phyloP scores from a whole-genome alignment of 306 rosid species.

The Dryas drummondii region DNA sequence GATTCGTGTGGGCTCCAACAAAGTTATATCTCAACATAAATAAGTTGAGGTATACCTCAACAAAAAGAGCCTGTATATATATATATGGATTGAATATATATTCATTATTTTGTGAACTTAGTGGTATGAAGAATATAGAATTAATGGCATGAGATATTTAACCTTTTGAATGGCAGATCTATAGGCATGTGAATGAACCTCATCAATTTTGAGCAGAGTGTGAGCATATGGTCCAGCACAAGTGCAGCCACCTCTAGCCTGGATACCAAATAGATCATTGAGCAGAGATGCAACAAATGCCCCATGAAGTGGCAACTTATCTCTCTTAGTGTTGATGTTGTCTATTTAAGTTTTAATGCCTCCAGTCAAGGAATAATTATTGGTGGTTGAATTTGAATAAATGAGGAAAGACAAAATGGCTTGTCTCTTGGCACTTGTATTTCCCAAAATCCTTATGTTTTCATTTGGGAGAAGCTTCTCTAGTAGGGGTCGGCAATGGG shows the following conservation, averaged over 20 bases:
- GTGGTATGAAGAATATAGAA: not conserved
- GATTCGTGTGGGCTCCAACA: no score
- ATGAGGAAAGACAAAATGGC: constrained; percentile 71
- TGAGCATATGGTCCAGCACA: constrained; percentile 98
- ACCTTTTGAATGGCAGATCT: constrained; percentile 70
- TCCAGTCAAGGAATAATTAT: no score
- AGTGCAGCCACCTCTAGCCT: constrained; percentile 85
- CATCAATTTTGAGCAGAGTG: constrained; percentile 52
- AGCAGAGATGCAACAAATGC: constrained; percentile 68
- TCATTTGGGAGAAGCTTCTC: constrained; percentile 53
- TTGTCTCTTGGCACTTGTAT: constrained; percentile 53
- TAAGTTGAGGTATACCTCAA: no score
- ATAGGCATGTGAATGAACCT: constrained; percentile 45
- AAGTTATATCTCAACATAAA: no score
- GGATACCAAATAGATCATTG: constrained; percentile 83
- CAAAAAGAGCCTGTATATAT: no score
- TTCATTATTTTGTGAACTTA: not conserved
- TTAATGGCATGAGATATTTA: not conserved
- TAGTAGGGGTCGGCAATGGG: no score
- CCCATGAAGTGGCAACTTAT: constrained; percentile 68
- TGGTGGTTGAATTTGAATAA: constrained; percentile 31
- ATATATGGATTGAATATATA: no score
- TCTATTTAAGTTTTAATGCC: no score
- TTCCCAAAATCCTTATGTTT: constrained; percentile 63
- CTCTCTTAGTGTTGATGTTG: constrained; percentile 20